A percentile compares a stretch with the other conserved stretches of the same genome.
phyloP scores from a whole-genome alignment of 768 basidiomycete genomes.

The Suillus brevipes region DNA sequence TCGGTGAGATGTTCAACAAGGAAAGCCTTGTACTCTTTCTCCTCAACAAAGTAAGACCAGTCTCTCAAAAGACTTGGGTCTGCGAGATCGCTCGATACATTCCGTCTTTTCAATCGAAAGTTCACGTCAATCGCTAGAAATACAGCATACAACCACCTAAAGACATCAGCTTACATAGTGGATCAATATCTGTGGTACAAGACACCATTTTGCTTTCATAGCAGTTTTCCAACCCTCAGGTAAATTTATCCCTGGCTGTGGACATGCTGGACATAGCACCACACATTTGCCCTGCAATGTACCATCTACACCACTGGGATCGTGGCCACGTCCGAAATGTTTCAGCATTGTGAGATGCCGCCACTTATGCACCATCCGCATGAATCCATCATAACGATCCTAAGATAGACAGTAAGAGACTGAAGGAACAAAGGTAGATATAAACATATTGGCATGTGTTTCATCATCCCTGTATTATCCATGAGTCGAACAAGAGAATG shows the following conservation, averaged over 20 bases:
- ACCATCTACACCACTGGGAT: constrained; percentile 16
- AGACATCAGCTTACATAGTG: neutral
- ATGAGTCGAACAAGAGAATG: neutral
- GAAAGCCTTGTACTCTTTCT: constrained; percentile 6
- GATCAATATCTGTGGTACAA: too few relatives aligned
- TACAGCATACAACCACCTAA: constrained; percentile 7
- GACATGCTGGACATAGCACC: constrained; percentile 10
- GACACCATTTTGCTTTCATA: neutral
- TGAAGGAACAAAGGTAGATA: neutral
- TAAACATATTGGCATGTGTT: too few relatives aligned
- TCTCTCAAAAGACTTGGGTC: constrained; percentile 14
- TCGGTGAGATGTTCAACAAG: constrained; percentile 4
- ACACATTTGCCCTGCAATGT: constrained; percentile 25
- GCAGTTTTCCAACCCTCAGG: constrained; percentile 8
- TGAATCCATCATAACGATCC: neutral
- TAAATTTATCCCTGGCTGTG: constrained; percentile 9
- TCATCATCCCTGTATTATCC: neutral
- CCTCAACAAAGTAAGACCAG: constrained; percentile 11
- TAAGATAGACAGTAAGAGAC: neutral
- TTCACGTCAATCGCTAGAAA: constrained; percentile 14
- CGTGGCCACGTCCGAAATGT: constrained; percentile 21
- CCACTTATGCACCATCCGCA: constrained; percentile 10
- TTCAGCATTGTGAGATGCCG: constrained; percentile 14
- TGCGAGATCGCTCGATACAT: neutral
- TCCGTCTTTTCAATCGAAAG: constrained; percentile 10